These are phyloP conservation scores for Phytophthora sp. DNA, from an alignment of 352 stramenopile species.

Conservation along the genomic window DNA sequence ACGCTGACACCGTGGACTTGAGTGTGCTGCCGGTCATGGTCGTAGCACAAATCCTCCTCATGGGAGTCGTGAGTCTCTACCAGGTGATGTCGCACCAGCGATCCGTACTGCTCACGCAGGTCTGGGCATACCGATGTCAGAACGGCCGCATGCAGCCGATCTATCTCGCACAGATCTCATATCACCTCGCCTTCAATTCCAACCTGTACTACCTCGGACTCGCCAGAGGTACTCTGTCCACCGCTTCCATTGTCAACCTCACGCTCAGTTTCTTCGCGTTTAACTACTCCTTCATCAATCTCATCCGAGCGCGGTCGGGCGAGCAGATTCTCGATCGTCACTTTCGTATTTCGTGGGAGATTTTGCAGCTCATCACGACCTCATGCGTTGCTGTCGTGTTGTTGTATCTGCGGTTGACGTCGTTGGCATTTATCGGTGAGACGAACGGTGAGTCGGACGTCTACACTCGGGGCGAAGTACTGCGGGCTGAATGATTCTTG, in stretches of 20 bases:
- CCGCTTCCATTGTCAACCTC: background rate
- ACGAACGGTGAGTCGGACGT: constrained; percentile 5
- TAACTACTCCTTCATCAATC: constrained; percentile 14
- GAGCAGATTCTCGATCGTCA: constrained; percentile 9
- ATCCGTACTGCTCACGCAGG: background rate
- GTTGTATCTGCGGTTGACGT: constrained; percentile 1
- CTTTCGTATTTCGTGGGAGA: constrained; percentile 19
- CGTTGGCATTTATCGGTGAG: background rate
- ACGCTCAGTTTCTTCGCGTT: constrained; percentile 12
- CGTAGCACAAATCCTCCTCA: constrained; percentile 18
- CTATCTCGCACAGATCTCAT: constrained; percentile 13
- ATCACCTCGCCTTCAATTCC: constrained; percentile 18
- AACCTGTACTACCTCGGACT: constrained; percentile 14
- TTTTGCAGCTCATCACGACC: constrained; percentile 1
- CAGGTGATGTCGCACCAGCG: background rate
- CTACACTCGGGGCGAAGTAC: background rate
- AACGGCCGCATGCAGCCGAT: constrained; percentile 14
- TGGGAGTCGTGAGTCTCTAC: constrained; percentile 18
- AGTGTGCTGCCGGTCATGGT: constrained; percentile 13
- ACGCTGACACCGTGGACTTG: constrained; percentile 9
- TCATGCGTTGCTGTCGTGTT: background rate
- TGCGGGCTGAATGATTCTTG: constrained; percentile 14
- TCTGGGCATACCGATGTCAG: too few relatives aligned
- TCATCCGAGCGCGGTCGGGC: background rate
- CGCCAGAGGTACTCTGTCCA: constrained; percentile 7